Percentiles rank a stretch among this genome's conserved stretches.
Conservation (phyloP, 1,284 basidiomycete genomes). For the Trametes hirsuta region DNA sequence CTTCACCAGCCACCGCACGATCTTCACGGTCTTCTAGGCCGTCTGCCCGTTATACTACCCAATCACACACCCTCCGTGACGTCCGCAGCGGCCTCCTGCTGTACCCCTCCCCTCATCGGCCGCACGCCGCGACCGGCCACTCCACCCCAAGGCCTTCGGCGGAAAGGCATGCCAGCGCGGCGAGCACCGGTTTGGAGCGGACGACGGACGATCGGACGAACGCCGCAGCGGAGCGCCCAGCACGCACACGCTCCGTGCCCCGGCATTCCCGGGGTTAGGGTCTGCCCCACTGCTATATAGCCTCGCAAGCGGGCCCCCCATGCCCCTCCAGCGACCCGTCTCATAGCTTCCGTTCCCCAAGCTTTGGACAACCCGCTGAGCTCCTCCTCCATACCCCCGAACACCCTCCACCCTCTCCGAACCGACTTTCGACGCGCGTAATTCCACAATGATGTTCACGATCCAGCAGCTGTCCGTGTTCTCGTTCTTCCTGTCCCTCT, state of each 20-base stretch:
- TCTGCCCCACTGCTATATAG: conserved; percentile 11
- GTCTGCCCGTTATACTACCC: neutral
- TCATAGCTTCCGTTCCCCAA: conserved; percentile 10
- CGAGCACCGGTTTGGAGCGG: neutral
- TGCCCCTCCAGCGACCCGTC: conserved; percentile 4
- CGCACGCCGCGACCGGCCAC: neutral
- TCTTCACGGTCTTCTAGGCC: neutral
- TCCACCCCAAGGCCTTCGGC: neutral
- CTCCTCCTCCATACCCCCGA: neutral
- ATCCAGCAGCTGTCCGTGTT: conserved; percentile 29
- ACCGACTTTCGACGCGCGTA: neutral
- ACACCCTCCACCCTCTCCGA: neutral
- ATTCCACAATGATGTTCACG: conserved; percentile 28
- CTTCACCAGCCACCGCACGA: neutral
- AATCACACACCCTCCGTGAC: neutral
- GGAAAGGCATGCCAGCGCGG: neutral
- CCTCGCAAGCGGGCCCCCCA: neutral
- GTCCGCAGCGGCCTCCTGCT: neutral
- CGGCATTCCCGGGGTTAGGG: conserved; percentile 11
- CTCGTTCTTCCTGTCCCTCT: conserved; percentile 30
- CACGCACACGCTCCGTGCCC: neutral
- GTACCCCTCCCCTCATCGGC: neutral
- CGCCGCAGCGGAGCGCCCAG: conserved; percentile 6
- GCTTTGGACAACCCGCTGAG: conserved; percentile 10
- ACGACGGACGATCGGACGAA: neutral